Percentiles rank a stretch among this genome's conserved stretches.
Evolutionary conservation across 2,329 filamentous ascomycete species (phyloP).

Genomic region (Phialophora verrucosa): DNA sequence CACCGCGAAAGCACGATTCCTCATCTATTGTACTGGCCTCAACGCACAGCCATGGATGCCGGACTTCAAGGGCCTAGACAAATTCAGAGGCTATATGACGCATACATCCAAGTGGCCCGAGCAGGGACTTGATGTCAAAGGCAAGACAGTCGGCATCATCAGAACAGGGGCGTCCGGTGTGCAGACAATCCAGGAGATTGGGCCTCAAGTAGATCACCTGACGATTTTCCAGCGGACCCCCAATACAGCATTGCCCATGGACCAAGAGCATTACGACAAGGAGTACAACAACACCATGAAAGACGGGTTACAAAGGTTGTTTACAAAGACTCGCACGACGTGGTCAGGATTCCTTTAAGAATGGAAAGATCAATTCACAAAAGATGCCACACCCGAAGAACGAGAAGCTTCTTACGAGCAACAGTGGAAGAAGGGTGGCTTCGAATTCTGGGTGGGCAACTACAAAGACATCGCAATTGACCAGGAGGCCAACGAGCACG

Average conservation of each 20-base stretch:
- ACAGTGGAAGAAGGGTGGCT: conserved; percentile 61
- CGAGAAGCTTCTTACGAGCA: conserved; percentile 57
- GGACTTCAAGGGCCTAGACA: conserved; percentile 56
- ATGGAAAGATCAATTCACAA: conserved; percentile 62
- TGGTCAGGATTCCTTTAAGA: conserved; percentile 39
- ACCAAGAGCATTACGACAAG: conserved; percentile 54
- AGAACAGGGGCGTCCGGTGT: conserved; percentile 69
- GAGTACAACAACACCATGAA: conserved; percentile 25
- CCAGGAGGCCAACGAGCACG: conserved; percentile 56
- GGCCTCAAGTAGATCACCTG: conserved; percentile 57
- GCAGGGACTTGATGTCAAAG: conserved; percentile 55
- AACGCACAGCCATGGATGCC: no score
- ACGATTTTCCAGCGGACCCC: conserved; percentile 66
- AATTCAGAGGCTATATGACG: conserved; percentile 64
- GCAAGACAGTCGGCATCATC: conserved; percentile 67
- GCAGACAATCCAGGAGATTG: conserved; percentile 67
- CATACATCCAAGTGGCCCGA: conserved; percentile 66
- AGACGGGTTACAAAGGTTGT: neutral
- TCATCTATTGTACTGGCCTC: neutral
- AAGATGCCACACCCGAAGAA: conserved; percentile 48
- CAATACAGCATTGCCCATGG: conserved; percentile 69
- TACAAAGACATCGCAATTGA: conserved; percentile 61
- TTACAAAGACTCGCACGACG: neutral
- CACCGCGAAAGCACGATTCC: conserved; percentile 39
- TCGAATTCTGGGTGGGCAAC: conserved; percentile 59